phyloP scores from a whole-genome alignment of 176 grass and related monocot species.

The Elaeis guineensis region DNA sequence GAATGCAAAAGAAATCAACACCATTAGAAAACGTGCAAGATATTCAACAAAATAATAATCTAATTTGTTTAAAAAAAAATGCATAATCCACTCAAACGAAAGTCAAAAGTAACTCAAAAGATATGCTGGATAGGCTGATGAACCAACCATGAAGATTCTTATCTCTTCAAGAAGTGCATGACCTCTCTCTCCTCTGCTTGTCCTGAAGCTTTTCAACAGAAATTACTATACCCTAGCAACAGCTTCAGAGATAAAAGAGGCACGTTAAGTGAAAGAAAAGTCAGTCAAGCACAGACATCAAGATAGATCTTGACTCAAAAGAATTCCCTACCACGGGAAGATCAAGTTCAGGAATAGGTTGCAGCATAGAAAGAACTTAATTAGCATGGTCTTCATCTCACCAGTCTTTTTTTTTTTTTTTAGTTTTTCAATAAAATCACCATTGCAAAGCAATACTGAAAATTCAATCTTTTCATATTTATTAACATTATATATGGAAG shows the following conservation, averaged over 20 bases:
- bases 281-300: constrained; percentile 1
- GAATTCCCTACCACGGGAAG: constrained; percentile 60
- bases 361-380: constrained; percentile 63
- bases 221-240: constrained; percentile 79
- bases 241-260: constrained; percentile 36
- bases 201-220: constrained; percentile 77
- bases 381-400: constrained; percentile 46
- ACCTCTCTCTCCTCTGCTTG: constrained; percentile 88
- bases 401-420: constrained; percentile 61
- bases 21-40: too few species aligned
- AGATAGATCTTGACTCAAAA: constrained; percentile 12
- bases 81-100: too few species aligned
- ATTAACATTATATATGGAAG: constrained; percentile 51
- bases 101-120: too few species aligned
- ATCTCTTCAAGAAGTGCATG: constrained; percentile 88
- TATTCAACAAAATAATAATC: too few species aligned
- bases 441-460: constrained; percentile 62
- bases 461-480: constrained; percentile 81
- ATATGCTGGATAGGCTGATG: not conserved
- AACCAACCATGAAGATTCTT: constrained; percentile 57
- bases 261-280: constrained; percentile 8
- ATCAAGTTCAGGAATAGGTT: constrained; percentile 55
- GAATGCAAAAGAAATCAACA: too few species aligned
- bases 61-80: too few species aligned
- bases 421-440: constrained; percentile 51